Evolutionary conservation across 805 yeast genomes (phyloP), one percentile per base, ranked within the genome.

Genomic region (Candida oleophila): DNA sequence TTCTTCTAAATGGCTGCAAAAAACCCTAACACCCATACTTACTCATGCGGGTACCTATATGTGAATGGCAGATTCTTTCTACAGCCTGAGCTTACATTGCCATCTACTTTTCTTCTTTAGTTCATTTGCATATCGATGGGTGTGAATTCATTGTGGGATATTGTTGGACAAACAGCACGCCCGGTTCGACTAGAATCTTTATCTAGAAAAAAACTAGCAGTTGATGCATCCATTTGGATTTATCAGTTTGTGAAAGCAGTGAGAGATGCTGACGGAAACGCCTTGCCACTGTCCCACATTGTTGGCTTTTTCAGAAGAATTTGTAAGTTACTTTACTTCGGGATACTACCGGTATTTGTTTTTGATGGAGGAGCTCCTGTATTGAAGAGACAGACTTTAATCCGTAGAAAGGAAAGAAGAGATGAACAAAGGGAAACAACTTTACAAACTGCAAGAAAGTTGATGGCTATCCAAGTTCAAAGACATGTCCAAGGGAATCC

Each of bases 211-310:
- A 73, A 78, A 44, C 71, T 94, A 56, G 99, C 99, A 0, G 92
- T 94, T 5, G 99, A 94, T 73, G 99, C 99, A 1, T 92, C 98
- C 2, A 94, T 94, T 52, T 94, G 99, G 99, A 87, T 94, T 45
- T 94, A 94, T 61, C 99, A 94, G 64, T 94, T 94, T 60, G 71
- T 94, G 52, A 94, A 92, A 62, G 98, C 98, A 1, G 95, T 94
- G 19, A 77, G 98, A 54, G 96, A 90, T 61, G 68, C 80, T 35
- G 85, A 86, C 25, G 99, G 98, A 5, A 80, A 85, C 49, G 79
- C 88, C 0, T 63, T 91, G 49, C 75, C 78, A 25, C 87, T 83
- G 50, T 85, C 97, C 0, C 99, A 94, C 62, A 81, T 94, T 16
- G 87, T 90, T n/a, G 99, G 99, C 7, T 94, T 94, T 58, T 92